Percentiles rank a stretch among this genome's conserved stretches.
Evolutionary conservation across 345 rosid species (phyloP).

Genomic region (Psidium friedrichsthalianum): DNA sequence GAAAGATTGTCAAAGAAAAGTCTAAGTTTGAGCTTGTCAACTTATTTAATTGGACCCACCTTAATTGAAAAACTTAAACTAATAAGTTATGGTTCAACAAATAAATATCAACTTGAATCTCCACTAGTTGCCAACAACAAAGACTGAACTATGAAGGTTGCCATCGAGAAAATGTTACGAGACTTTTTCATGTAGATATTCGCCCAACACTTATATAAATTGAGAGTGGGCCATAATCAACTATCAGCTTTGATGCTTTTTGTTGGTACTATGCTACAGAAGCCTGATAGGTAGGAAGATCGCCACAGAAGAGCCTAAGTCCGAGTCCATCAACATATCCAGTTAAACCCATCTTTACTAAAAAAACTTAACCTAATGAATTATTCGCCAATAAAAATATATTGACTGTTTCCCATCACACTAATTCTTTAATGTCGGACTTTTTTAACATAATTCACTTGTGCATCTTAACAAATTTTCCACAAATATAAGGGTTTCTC

Average conservation of each 20-base stretch:
- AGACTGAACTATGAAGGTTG: background rate
- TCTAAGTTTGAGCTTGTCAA: background rate
- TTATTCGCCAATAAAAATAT: background rate
- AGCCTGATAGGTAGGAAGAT: too few species aligned
- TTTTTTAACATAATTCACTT: background rate
- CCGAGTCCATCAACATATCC: too few species aligned
- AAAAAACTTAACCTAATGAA: background rate
- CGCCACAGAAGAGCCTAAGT: background rate
- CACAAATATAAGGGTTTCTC: too few species aligned
- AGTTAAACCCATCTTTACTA: background rate
- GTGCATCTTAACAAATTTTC: background rate
- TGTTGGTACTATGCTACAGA: background rate
- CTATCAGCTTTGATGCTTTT: background rate
- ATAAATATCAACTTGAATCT: background rate
- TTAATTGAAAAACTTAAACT: background rate
- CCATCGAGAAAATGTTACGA: background rate
- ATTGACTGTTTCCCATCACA: background rate
- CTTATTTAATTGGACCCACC: background rate
- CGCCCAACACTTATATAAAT: too few species aligned
- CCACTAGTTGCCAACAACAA: background rate
- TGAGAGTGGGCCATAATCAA: background rate
- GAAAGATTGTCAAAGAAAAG: background rate
- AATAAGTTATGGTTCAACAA: background rate
- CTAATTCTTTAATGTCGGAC: background rate
- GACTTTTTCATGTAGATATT: too few species aligned